phyloP scores from a whole-genome alignment of 495 filamentous ascomycete species.

The Bombardia bombarda region DNA sequence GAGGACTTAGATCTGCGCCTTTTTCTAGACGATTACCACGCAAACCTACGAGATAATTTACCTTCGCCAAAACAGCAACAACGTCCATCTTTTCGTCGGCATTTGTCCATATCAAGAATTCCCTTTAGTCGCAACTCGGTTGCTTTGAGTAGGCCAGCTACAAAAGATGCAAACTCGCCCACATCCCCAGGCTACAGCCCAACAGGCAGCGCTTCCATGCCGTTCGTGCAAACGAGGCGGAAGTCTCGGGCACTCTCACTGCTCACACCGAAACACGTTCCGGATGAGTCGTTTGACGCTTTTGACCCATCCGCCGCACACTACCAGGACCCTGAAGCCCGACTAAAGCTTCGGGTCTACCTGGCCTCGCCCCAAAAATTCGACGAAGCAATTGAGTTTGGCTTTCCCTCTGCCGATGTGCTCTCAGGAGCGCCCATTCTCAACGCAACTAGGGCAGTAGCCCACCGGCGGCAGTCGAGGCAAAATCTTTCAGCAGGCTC shows the following conservation, averaged over 20 bases:
- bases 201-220: slow-evolving; percentile 13
- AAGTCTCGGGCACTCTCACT: slow-evolving; percentile 43
- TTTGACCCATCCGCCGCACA: slow-evolving; percentile 71
- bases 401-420: slow-evolving; percentile 62
- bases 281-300: slow-evolving; percentile 41
- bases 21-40: slow-evolving; percentile 46
- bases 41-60: slow-evolving; percentile 35
- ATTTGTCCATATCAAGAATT: slow-evolving; percentile 45
- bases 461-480: slow-evolving; percentile 18
- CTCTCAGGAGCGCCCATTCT: slow-evolving; percentile 16
- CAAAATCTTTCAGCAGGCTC: slow-evolving; percentile 23
- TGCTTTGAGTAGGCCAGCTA: slow-evolving; percentile 34
- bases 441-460: background rate
- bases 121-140: slow-evolving; percentile 45
- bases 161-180: slow-evolving; percentile 28
- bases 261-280: slow-evolving; percentile 38
- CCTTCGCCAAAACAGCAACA: slow-evolving; percentile 30
- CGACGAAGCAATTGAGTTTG: slow-evolving; percentile 89
- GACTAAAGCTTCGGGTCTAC: slow-evolving; percentile 80
- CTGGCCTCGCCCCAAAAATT: slow-evolving; percentile 89
- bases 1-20: slow-evolving; percentile 65
- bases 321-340: slow-evolving; percentile 86
- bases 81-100: slow-evolving; percentile 43
- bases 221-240: slow-evolving; percentile 28
- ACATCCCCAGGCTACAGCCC: slow-evolving; percentile 28